A percentile compares a stretch with the other conserved stretches of the same genome.
Conservation (phyloP, 352 stramenopile genomes). For the Phytophthora multivora region DNA sequence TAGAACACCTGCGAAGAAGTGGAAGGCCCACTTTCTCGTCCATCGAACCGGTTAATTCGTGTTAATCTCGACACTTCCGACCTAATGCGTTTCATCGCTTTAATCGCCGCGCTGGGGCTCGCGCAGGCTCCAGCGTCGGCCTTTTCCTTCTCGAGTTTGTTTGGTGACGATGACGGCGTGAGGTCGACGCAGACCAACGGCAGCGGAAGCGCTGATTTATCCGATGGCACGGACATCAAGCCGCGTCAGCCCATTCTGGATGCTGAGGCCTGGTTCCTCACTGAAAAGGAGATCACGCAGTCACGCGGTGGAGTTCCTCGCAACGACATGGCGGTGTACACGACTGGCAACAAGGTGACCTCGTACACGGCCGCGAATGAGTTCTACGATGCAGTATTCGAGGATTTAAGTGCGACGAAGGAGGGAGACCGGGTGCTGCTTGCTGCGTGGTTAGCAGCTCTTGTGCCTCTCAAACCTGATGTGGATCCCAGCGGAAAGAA, state of each 20-base stretch:
- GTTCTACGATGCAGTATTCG: conserved; percentile 47
- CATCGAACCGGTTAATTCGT: background rate
- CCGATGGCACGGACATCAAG: conserved; percentile 11
- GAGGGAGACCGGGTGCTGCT: conserved; percentile 35
- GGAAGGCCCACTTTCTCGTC: background rate
- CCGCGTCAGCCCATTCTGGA: conserved; percentile 44
- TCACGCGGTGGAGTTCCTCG: conserved; percentile 48
- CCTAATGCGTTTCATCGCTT: background rate
- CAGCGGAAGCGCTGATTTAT: background rate
- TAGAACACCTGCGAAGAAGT: background rate
- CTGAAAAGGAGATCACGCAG: conserved; percentile 44
- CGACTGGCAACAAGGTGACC: conserved; percentile 48
- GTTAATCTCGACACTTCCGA: background rate
- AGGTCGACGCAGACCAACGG: background rate
- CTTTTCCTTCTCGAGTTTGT: conserved; percentile 16
- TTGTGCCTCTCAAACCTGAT: conserved; percentile 46
- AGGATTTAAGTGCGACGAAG: conserved; percentile 35
- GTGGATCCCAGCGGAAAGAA: conserved; percentile 16
- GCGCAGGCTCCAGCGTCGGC: conserved; percentile 2
- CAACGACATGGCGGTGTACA: conserved; percentile 36
- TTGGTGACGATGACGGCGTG: background rate
- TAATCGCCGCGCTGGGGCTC: background rate
- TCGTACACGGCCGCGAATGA: conserved; percentile 41
- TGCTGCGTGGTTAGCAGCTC: conserved; percentile 46
- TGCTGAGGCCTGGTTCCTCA: conserved; percentile 54